Conservation (phyloP, 1,284 basidiomycete species). For the Filobasidium uniguttulatum region DNA sequence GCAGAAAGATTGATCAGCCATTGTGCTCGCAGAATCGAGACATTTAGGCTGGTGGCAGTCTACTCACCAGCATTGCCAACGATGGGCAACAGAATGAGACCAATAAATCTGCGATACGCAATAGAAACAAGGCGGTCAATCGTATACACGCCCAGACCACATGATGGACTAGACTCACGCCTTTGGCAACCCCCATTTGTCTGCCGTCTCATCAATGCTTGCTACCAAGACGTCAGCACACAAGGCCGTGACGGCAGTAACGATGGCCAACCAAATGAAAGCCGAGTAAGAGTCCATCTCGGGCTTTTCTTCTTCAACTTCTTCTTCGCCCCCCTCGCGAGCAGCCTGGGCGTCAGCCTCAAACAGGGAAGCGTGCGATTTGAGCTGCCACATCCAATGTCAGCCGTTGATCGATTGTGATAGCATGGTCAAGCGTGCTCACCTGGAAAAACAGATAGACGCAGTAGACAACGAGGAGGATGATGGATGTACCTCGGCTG, state of each 20-base stretch:
- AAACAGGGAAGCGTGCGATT: conserved; percentile 43
- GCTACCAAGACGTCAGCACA: conserved; percentile 60
- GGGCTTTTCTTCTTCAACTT: conserved; percentile 43
- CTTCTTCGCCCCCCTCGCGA: conserved; percentile 9
- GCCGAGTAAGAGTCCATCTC: conserved; percentile 59
- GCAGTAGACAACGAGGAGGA: conserved; percentile 68
- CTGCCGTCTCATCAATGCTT: conserved; percentile 77
- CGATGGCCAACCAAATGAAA: conserved; percentile 41
- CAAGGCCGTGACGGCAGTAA: conserved; percentile 71
- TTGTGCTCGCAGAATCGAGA: neutral
- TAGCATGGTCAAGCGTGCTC: conserved; percentile 15
- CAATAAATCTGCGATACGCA: conserved; percentile 27
- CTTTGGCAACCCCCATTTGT: conserved; percentile 65
- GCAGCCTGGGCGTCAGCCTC: conserved; percentile 36
- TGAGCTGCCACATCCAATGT: conserved; percentile 41
- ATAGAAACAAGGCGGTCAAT: neutral
- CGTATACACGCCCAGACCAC: neutral
- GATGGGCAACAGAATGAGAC: conserved; percentile 42
- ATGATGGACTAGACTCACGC: conserved; percentile 21
- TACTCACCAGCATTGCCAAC: conserved; percentile 39
- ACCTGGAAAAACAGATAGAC: conserved; percentile 68
- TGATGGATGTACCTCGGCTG: conserved; percentile 68
- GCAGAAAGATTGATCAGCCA: neutral
- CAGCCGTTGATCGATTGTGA: neutral
- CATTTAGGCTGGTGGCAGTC: neutral